These are phyloP conservation scores for Crepidotus variabilis DNA, from an alignment of 768 basidiomycete species.

Conservation along the genomic window DNA sequence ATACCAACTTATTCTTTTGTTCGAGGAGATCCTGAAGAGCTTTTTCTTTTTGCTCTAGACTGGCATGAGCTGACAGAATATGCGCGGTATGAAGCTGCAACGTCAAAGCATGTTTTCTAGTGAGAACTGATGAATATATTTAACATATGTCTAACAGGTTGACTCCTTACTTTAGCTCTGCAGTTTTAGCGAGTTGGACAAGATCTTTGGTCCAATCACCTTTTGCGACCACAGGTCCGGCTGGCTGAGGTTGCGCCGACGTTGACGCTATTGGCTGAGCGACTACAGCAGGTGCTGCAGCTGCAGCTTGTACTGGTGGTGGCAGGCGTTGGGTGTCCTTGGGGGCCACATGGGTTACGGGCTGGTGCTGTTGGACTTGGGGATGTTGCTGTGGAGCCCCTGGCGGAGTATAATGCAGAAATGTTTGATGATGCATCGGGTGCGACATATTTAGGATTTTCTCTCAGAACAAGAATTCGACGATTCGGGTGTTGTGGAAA, in stretches of 20 bases:
- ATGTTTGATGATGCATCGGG: conserved; percentile 28
- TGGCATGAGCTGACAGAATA: conserved; percentile 78
- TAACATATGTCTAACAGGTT: not conserved
- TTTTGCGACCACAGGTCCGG: conserved; percentile 61
- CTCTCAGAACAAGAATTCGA: conserved; percentile 16
- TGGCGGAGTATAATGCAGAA: conserved; percentile 12
- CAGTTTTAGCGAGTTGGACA: conserved; percentile 82
- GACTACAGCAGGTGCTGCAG: conserved; percentile 12
- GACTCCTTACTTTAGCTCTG: conserved; percentile 75
- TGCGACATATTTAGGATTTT: conserved; percentile 38
- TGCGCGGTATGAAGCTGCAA: conserved; percentile 85
- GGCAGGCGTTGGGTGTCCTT: conserved; percentile 29
- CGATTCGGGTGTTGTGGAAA: conserved; percentile 21
- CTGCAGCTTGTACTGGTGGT: conserved; percentile 17
- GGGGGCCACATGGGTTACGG: conserved; percentile 25
- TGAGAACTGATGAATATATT: conserved; percentile 20
- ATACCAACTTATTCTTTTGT: conserved; percentile 72
- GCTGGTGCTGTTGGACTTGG: conserved; percentile 31
- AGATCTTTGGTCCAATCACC: conserved; percentile 88
- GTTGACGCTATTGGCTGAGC: conserved; percentile 22
- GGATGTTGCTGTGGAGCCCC: conserved; percentile 25
- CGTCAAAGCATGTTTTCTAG: conserved; percentile 82
- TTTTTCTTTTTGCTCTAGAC: conserved; percentile 73
- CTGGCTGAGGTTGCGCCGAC: conserved; percentile 17
- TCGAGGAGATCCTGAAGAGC: conserved; percentile 79